These are phyloP conservation scores for Phytomonas sp. DNA, from an alignment of 208 protist genomes.

Conservation along the genomic window DNA sequence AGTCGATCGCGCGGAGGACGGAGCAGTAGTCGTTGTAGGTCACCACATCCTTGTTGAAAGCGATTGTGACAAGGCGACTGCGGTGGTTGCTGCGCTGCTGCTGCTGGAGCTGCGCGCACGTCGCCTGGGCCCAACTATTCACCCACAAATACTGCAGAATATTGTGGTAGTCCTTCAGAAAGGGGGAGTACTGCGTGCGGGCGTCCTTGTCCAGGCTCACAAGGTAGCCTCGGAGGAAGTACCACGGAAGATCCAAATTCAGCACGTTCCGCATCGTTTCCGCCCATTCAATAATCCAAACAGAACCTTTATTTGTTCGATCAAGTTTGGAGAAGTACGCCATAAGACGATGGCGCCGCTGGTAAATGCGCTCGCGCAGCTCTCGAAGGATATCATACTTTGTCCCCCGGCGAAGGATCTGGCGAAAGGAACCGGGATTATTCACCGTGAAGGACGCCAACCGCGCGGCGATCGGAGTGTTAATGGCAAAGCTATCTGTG, in stretches of 20 bases:
- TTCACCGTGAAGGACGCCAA: slow-evolving; percentile 23
- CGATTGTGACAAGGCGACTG: slow-evolving; percentile 59
- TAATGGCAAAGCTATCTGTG: slow-evolving; percentile 35
- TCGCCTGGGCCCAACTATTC: slow-evolving; percentile 57
- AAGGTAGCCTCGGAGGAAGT: slow-evolving; percentile 78
- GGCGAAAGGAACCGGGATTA: not conserved
- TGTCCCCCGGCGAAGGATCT: slow-evolving; percentile 37
- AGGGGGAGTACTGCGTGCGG: slow-evolving; percentile 70
- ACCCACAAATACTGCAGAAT: slow-evolving; percentile 58
- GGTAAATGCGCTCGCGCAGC: slow-evolving; percentile 75
- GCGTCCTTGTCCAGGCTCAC: slow-evolving; percentile 56
- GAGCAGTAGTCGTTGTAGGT: slow-evolving; percentile 86
- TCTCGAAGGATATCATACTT: slow-evolving; percentile 80
- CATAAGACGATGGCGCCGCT: slow-evolving; percentile 76
- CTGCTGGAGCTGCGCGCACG: slow-evolving; percentile 50
- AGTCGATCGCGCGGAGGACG: slow-evolving; percentile 77
- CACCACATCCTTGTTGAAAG: slow-evolving; percentile 69
- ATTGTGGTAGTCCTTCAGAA: slow-evolving; percentile 71
- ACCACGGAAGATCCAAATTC: slow-evolving; percentile 82
- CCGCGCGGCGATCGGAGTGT: slow-evolving; percentile 21
- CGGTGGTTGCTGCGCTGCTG: slow-evolving; percentile 75
- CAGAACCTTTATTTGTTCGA: slow-evolving; percentile 80
- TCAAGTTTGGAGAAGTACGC: slow-evolving; percentile 83
- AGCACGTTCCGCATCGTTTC: slow-evolving; percentile 83
- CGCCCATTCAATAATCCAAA: slow-evolving; percentile 89